Percentiles rank a stretch among this genome's conserved stretches.
phyloP scores from a whole-genome alignment of 768 basidiomycete genomes.

The Russula sp. region DNA sequence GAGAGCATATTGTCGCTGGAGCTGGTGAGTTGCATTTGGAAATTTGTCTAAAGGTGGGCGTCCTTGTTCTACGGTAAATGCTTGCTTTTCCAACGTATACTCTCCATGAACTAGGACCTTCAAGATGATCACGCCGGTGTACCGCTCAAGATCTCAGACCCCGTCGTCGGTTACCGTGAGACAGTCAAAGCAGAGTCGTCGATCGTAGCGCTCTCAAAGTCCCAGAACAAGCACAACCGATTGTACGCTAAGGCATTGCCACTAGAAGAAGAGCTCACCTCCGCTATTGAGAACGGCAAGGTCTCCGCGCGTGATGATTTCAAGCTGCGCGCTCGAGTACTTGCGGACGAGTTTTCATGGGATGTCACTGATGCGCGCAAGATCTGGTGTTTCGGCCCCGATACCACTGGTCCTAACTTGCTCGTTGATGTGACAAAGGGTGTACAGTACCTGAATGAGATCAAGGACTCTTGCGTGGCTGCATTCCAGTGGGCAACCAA shows the following conservation, averaged over 20 bases:
- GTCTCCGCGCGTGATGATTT: conserved; percentile 93
- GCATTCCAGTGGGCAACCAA: conserved; percentile 99
- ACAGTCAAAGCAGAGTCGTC: conserved; percentile 94
- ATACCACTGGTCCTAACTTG: conserved; percentile 94
- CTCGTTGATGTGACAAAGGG: conserved; percentile 98
- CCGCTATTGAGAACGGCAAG: conserved; percentile 84
- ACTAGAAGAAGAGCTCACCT: conserved; percentile 87
- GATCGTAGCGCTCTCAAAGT: conserved; percentile 96
- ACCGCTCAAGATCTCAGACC: conserved; percentile 96
- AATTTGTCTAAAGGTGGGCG: conserved; percentile 89
- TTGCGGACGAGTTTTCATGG: conserved; percentile 97
- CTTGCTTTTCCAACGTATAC: background rate
- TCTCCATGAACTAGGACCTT: conserved; percentile 60
- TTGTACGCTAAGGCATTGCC: conserved; percentile 91
- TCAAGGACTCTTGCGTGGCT: conserved; percentile 99
- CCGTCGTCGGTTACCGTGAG: conserved; percentile 96
- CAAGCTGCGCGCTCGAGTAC: conserved; percentile 89
- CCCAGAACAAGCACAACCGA: conserved; percentile 99
- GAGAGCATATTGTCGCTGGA: conserved; percentile 98
- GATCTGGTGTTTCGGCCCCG: conserved; percentile 99
- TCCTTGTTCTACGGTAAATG: background rate
- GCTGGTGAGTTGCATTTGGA: conserved; percentile 99
- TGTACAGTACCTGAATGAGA: conserved; percentile 98
- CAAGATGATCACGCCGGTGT: conserved; percentile 99
- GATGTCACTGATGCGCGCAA: conserved; percentile 99